Evolutionary conservation across 2,329 filamentous ascomycete genomes (phyloP).

Genomic region (Paecilomyces sp.): DNA sequence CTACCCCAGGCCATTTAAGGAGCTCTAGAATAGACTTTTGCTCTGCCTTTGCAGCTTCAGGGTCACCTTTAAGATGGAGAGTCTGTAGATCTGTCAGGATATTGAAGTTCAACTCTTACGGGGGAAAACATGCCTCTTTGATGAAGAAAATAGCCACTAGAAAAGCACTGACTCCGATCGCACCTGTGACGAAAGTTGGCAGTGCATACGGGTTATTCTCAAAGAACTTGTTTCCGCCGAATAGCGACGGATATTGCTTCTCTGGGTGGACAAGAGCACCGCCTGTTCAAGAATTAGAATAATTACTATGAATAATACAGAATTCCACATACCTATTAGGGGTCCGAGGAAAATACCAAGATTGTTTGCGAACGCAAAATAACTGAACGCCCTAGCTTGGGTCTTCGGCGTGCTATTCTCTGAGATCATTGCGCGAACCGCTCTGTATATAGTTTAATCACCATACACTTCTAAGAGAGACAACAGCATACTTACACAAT

Average conservation of each 20-base stretch:
- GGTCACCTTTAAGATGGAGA: slow-evolving; percentile 22
- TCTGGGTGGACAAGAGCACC: slow-evolving; percentile 63
- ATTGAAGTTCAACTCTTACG: slow-evolving; percentile 7
- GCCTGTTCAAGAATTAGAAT: slow-evolving; percentile 36
- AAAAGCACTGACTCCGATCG: slow-evolving; percentile 48
- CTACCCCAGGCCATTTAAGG: slow-evolving; percentile 57
- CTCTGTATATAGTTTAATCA: slow-evolving; percentile 22
- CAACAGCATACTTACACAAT: slow-evolving; percentile 42
- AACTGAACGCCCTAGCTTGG: slow-evolving; percentile 67
- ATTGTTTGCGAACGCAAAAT: slow-evolving; percentile 69
- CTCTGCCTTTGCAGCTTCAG: not conserved
- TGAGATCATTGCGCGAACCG: slow-evolving; percentile 68
- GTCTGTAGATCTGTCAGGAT: slow-evolving; percentile 15
- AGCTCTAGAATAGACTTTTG: slow-evolving; percentile 34
- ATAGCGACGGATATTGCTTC: slow-evolving; percentile 52
- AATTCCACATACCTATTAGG: slow-evolving; percentile 40
- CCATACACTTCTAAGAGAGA: not conserved
- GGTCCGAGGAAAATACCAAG: slow-evolving; percentile 68
- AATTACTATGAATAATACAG: not conserved
- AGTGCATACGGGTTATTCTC: slow-evolving; percentile 59
- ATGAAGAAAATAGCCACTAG: slow-evolving; percentile 49
- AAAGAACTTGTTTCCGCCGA: slow-evolving; percentile 53
- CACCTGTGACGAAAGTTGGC: slow-evolving; percentile 52
- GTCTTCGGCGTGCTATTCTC: slow-evolving; percentile 64
- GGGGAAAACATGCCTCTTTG: slow-evolving; percentile 43